Evolutionary conservation across 2,329 filamentous ascomycete species (phyloP), one percentile per base, ranked within the genome.

Genomic region (Verticillium nonalfalfae): DNA sequence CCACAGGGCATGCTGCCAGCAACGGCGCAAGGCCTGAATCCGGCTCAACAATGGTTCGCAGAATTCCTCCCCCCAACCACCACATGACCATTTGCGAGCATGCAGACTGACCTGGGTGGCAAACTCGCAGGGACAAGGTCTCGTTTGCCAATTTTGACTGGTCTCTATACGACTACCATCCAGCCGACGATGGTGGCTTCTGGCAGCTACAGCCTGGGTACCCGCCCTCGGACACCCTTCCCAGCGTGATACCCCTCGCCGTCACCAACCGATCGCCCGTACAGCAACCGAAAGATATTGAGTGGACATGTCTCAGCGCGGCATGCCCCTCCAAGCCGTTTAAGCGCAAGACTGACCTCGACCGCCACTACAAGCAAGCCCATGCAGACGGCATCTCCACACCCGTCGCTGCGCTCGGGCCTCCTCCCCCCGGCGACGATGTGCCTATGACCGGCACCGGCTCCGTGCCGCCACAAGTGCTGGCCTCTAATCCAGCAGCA

Each of bases 291-390:
- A 61, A 63, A 39, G 61, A 64, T 13, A 57, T 63, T 35, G 64
- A 64, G 54, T 65, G 61, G 57, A 64, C 64, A 5, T 82, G 80
- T 68, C 69, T 75, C 13, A 65, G 69, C 31, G 70, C 71, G 3
- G 74, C 71, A 33, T 85, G 83, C 71, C 71, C 70, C 31, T 71
- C 74, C 21, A 76, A 76, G 58, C 74, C 75, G 1, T 85, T 85
- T 68, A 77, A 76, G 67, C 78, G 83, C 39, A 76, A 77, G 59
- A 81, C 82, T 13, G 84, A 86, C 69, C 78, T 85, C 13, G 75
- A 81, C 58, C 78, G 83, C 15, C 84, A 86, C 69, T 76, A 77
- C 67, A 73, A 74, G 55, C 79, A 81, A 66, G 75, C 77, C 13
- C 84, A 86, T 67, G n/a, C 72, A 74, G 0, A 64, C 38, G 59